Evolutionary conservation across 805 yeast genomes (phyloP), one percentile per base, ranked within the genome.

Genomic region (Saccharomyces eubayanus): DNA sequence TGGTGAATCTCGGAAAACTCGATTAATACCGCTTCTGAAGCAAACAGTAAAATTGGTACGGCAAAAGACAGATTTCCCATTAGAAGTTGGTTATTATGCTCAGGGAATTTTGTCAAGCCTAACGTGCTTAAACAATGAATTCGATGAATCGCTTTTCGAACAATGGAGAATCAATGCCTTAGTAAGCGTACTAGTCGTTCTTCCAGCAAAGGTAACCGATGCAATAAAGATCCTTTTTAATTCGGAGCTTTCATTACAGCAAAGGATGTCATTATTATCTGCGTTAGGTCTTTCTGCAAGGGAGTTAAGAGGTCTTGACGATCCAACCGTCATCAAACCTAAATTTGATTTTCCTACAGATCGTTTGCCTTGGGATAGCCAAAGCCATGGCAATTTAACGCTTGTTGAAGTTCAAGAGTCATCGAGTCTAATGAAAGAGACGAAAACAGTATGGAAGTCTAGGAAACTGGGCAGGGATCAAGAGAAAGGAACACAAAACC

Each of bases 161-260:
- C 76, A 79, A n/a, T 70, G 80, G 72, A 78, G 82, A 53, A 73
- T 89, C n/a, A 78, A 81, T 47, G 75, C 85, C 12, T 61, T 90
- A 64, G 79, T 85, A 6, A 81, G 94, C 1, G 73, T 89, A 0
- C 71, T 87, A 16, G 83, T 79, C 0, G 73, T 83, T 0, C 75
- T 75, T 49, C 82, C 89, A 0, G 63, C 71, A 1, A 74, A 76
- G 28, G 64, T 83, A 0, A 58, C 69, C 0, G 62, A 66, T 9
- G 60, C 70, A 6, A 61, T 79, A 45, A 64, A 73, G 28, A 66
- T 84, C 16, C 71, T 90, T 16, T 72, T 81, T 36, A 74, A 77
- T 0, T 90, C 91, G 0, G 99, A 92, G 62, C 81, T 85, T 57
- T 89, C 96, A 0, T 66, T 94, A 20, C 94, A 87, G 56, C 91